Conservation (phyloP, 768 basidiomycete species). For the Tylopilus subfusipes region DNA sequence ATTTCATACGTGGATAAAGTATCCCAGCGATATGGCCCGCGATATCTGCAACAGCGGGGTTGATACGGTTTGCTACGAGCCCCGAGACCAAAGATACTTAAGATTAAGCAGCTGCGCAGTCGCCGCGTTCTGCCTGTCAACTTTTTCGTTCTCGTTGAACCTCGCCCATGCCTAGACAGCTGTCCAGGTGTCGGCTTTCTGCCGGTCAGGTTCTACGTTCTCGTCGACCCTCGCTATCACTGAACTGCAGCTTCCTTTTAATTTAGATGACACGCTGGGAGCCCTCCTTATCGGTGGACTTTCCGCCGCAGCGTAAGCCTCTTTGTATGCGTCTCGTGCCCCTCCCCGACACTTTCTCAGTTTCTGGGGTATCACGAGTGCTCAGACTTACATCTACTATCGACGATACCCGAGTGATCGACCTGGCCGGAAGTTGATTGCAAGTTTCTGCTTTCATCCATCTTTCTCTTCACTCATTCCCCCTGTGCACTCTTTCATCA, state of each 20-base stretch:
- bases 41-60: neutral
- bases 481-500: slow-evolving; percentile 26
- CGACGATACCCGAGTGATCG: slow-evolving; percentile 34
- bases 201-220: neutral
- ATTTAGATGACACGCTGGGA: slow-evolving; percentile 46
- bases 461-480: slow-evolving; percentile 30
- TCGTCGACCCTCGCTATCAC: neutral
- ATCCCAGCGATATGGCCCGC: neutral
- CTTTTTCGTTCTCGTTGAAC: neutral
- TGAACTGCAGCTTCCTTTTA: slow-evolving; percentile 22
- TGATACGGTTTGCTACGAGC: neutral
- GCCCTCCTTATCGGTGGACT: slow-evolving; percentile 55
- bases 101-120: neutral
- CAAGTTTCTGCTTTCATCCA: slow-evolving; percentile 18
- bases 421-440: slow-evolving; percentile 35
- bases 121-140: neutral
- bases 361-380: slow-evolving; percentile 54
- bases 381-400: slow-evolving; percentile 53
- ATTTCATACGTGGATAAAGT: neutral
- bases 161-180: neutral
- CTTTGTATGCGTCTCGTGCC: neutral
- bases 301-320: slow-evolving; percentile 48
- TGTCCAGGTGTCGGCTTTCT: neutral
- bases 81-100: neutral
- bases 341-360: slow-evolving; percentile 28